Evolutionary conservation across 441 rosid genomes (phyloP), one percentile per base, ranked within the genome.

Genomic region (Codiaeum variegatum): DNA sequence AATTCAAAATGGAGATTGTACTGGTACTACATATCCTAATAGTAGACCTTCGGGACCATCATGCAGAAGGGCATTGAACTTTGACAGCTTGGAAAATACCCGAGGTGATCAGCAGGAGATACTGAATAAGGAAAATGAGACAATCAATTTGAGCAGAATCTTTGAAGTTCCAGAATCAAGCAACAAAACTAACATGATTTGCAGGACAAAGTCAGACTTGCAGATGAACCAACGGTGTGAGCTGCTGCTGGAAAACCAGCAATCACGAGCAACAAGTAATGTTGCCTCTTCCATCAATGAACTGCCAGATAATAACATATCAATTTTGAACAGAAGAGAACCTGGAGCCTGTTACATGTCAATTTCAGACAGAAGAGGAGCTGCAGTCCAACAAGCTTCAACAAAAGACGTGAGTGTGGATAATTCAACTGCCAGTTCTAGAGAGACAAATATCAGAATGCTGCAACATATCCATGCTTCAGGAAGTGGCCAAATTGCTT

Each of bases 41-140:
- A 75, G 80, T 34, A 71, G 63, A 76, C 51, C 78, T 47, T 68
- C 74, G 56, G 76, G 16, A 61, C 85, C 78, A 68, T 84, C 94
- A 75, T 87, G 97, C 78, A 81, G 83, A 75, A 89, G 85, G 73
- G 83, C 76, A 69, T 81, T 94, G 80, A 76, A 75, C 72, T 92
- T 92, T 77, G 90, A 85, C 69, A 15, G 18, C 64, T 69, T 75
- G 73, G 92, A 85, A 83, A 80, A 79, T 58, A 58, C 68, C 36
- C 66, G 76, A 31, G 71, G 47, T 54, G 62, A 62, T 62, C 79
- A 76, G 73, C 76, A 76, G 58, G 80, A 76, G 63, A 80, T 42
- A 75, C 68, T 40, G 32, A 67, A 80, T 18, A 52, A 69, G 64
- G 23, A 58, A 62, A 68, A 16, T 51, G 66, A 56, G 67, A 16